Evolutionary conservation across 1,284 basidiomycete genomes (phyloP).

Genomic region (Rhizoctonia solani): DNA sequence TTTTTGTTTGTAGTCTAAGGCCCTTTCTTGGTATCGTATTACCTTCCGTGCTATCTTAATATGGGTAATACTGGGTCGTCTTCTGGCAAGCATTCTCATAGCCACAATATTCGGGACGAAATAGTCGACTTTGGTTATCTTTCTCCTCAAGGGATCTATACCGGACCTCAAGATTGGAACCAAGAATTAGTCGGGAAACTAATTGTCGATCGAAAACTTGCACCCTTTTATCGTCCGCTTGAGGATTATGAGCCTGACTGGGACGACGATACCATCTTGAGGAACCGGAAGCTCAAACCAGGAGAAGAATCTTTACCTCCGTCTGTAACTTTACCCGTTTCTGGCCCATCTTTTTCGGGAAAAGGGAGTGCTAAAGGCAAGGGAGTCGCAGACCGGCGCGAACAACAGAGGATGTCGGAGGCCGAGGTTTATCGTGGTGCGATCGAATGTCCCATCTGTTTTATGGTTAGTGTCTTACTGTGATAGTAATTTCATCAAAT

Average conservation of each 20-base stretch:
- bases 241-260: slow-evolving; percentile 90
- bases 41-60: slow-evolving; percentile 13
- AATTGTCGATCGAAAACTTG: slow-evolving; percentile 85
- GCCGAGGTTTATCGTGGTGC: slow-evolving; percentile 81
- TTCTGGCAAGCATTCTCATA: slow-evolving; percentile 43
- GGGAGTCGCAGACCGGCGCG: slow-evolving; percentile 50
- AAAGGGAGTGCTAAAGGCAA: slow-evolving; percentile 21
- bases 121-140: slow-evolving; percentile 82
- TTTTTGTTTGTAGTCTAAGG: not conserved
- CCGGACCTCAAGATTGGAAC: slow-evolving; percentile 87
- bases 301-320: slow-evolving; percentile 30
- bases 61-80: slow-evolving; percentile 82
- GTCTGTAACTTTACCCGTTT: slow-evolving; percentile 18
- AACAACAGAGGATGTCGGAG: slow-evolving; percentile 64
- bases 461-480: slow-evolving; percentile 71
- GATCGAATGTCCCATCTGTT: slow-evolving; percentile 99
- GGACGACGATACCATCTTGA: slow-evolving; percentile 81
- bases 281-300: slow-evolving; percentile 59
- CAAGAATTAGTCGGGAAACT: slow-evolving; percentile 83
- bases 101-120: slow-evolving; percentile 69
- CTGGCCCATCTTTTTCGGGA: slow-evolving; percentile 2
- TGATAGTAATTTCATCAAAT: slow-evolving; percentile 26
- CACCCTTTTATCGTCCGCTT: slow-evolving; percentile 94
- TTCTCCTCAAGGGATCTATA: slow-evolving; percentile 86
- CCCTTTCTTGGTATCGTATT: not conserved